Evolutionary conservation across 176 grass and related monocot genomes (phyloP), one percentile per base, ranked within the genome.

Genomic region (Saccharum officinarum): DNA sequence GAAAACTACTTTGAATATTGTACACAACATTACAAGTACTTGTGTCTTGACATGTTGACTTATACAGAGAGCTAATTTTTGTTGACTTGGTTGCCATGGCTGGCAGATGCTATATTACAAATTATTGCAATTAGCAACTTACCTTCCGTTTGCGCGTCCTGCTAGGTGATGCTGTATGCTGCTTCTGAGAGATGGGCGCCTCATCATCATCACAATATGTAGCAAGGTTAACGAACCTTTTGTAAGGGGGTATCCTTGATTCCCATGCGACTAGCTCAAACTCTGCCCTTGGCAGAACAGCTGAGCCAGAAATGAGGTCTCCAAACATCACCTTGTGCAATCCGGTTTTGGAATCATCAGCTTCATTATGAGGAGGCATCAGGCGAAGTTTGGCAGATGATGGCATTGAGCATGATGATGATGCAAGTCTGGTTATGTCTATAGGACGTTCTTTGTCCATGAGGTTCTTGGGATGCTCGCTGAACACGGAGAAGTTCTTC

Each of bases 221-320:
- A 45, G 75, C 68, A 80, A 74, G 10, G 26, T 60, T 22, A 13
- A 46, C 45, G 67, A 74, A 59, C 57, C 62, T 57, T 26, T 20
- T 84, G 3, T 84, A 75, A 1, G 75, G 59, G 4, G 68, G 57
- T 80, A 88, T 66, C 68, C 59, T 44, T 0, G 81, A 84, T 66
- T 84, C 87, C 75, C 75, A 84, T 1, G 75, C 9, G 5, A 84
- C 13, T 3, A 88, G 17, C 59, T 88, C 68, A 67, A 88, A 88
- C 8, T 84, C 44, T 7, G 55, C 59, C 26, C 73, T 79, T 1
- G 75, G 75, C 8, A 73, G 20, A 80, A 68, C 20, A 80, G 31
- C 25, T 2, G 18, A 44, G 10, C 81, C 87, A 25, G 36, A 20
- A 25, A 88, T 59, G 6, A 88, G 5, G 39, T 88, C 87, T 18